Base-by-base conservation (phyloP, 306 rosid genomes). In the Chamaecrista fasciculata region DNA sequence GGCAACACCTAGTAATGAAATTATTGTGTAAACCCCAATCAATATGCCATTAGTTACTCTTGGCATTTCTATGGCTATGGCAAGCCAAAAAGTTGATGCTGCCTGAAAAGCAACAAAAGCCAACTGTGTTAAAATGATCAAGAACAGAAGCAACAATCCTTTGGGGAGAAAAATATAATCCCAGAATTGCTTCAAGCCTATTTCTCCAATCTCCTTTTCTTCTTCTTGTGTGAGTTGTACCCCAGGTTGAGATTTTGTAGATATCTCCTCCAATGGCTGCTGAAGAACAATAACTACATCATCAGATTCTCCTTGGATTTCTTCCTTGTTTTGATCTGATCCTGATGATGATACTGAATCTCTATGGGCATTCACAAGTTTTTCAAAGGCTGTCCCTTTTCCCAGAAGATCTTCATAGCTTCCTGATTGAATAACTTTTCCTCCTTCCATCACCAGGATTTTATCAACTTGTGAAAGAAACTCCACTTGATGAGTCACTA, bases 401-500 rank as follows among this genome's bases (percentile, higher is more conserved):
- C 78, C 80, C 37, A 89, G 23, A 53, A 89, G 86, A 48, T 79
- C 83, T 76, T 74, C 92, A 78, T 87, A 87, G 66, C 81, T 79
- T 48, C 95, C 95, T 5, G 92, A 89, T 73, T 92, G 79, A 33
- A 81, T 82, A 72, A 83, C 71, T 56, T 77, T 37, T 49, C 95
- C 92, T 1, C 80, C 83, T 43, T 81, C 81, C 81, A 92, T 89
- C 19, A 86, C 97, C 91, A 89, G 58, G 69, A 88, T 85, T 66
- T 73, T 81, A 72, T 86, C 91, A 43, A 83, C 91, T 67, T 80
- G 70, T 11, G 93, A 74, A 21, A 91, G 86, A 44, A 91, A 91
- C 71, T 91, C 97, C 39, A 91, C 91, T 82, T 89, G 97, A 79
- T 91, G 97, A 63, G 93, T 91, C 67, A 85, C 96, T 12, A 88